phyloP scores from a whole-genome alignment of 2,329 filamentous ascomycete genomes.

The Byssochlamys sp. region DNA sequence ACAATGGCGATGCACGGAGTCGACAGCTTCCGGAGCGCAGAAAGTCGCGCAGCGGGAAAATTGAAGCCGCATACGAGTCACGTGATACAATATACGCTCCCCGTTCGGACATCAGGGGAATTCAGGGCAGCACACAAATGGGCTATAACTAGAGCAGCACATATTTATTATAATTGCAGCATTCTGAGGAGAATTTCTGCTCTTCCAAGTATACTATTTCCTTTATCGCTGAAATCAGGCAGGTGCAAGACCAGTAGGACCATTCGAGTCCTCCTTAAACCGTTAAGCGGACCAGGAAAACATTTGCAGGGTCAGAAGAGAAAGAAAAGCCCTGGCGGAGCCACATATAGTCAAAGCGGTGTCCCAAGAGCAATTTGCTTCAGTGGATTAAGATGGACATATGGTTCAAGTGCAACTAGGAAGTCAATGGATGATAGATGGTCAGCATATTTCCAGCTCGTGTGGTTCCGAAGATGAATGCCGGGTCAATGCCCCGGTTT shows the following conservation, averaged over 20 bases:
- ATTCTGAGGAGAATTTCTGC: background rate
- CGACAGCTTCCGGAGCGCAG: background rate
- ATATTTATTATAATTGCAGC: background rate
- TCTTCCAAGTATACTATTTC: background rate
- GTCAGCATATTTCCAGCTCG: background rate
- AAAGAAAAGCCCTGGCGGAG: background rate
- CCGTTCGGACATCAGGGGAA: background rate
- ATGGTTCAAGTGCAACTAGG: background rate
- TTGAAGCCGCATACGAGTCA: slow-evolving; percentile 14
- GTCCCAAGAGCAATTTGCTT: background rate
- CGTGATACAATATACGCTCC: slow-evolving; percentile 8
- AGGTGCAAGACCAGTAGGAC: background rate
- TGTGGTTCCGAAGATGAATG: background rate
- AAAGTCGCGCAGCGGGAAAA: slow-evolving; percentile 14
- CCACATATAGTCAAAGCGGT: background rate
- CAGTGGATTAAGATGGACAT: background rate
- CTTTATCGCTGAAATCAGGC: background rate
- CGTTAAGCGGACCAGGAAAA: background rate
- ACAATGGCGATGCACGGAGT: slow-evolving; percentile 18
- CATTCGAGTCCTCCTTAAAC: too few relatives aligned
- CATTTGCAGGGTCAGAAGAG: background rate
- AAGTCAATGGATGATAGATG: background rate
- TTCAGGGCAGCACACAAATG: background rate
- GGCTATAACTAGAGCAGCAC: background rate
- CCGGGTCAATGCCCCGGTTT: background rate